Evolutionary conservation across 2,329 filamentous ascomycete genomes (phyloP), one percentile per base, ranked within the genome.

Genomic region (Aspergillus felis): DNA sequence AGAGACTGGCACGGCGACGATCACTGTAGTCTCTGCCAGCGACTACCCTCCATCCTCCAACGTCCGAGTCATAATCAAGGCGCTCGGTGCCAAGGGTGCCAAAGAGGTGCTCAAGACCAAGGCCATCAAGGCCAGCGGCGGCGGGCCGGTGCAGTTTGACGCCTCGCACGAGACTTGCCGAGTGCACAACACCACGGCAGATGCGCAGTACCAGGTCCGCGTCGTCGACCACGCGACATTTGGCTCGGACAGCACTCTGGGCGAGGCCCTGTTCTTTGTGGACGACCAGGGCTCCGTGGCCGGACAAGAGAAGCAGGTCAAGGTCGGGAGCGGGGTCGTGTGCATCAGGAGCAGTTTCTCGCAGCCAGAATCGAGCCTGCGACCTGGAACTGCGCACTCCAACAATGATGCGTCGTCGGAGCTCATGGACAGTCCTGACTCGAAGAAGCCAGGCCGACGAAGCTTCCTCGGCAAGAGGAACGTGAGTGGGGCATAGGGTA

Each of bases 101-200:
- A 97, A 94, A 78, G 84, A 89, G 49, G 79, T 99, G 49, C 87
- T 92, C 77, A 97, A 97, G 80, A 97, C 92, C 24, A 96, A 96
- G 73, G 89, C 94, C 62, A 84, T 90, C 78, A 96, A 96, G 74
- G 83, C 87, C 41, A 59, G 63, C 0, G 77, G 84, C 1, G 90
- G 89, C 1, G 90, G 89, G 1, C 77, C 81, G 3, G 84, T 90
- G 60, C 81, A 79, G 20, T 96, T 86, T 72, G 87, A 91, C 61
- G 71, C 78, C 8, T 78, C 82, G 51, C 74, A 78, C 61, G 91
- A 96, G 72, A 87, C 85, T 0, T 93, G 94, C 80, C 92, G 87
- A 68, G 82, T 89, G 24, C 79, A 82, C 10, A 95, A 92, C 75
- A 71, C 70, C 9, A 84, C 87, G 0, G 87, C 93, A 2, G 93